Evolutionary conservation across 257 asterid species (phyloP), one percentile per base, ranked within the genome.

Genomic region (Nicotiana benthamiana): DNA sequence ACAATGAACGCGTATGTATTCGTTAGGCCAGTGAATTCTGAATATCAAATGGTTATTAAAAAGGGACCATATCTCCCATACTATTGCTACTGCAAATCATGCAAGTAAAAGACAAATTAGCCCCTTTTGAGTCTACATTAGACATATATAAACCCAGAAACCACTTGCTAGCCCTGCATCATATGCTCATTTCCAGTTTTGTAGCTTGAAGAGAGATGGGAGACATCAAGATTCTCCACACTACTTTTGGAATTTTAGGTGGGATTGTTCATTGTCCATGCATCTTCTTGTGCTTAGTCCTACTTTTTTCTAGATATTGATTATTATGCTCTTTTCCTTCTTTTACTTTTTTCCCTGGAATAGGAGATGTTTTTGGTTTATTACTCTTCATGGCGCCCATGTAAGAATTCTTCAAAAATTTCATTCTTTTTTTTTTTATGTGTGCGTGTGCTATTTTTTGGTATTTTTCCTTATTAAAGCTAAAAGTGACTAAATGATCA

Each of bases 341-440:
- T 59, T 27, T 60, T 52, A 6, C 13, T 57, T 52, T 0, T 7
- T 15, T 26, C 72, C 57, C 16, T n/a, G 24, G 48, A 22, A 30
- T 88, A 92, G 97, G 97, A 74, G 90, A 94, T 85, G 90, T 87
- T 51, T 85, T 89, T 79, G 98, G 95, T 17, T 83, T 92, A 81
- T 90, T 90, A 54, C 89, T 94, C 81, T 94, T 92, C 92, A 80
- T 94, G 87, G 86, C 97, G 8, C 97, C 98, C 30, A 62, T 85
- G 98, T 92, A 85, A 88, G 92, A 17, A 53, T 68, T 68, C 1
- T 5, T 68, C 32, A 68, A 11, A 11, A 10, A 12, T 60, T 68
- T 68, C 3, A 3, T 68, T 40, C 5, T 40, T 68, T 68, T 2
- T 10, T 67, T 34, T 1, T 10, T 68, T n/a, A 40, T 9, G 3